phyloP scores from a whole-genome alignment of 345 rosid genomes.

The Diplotaxis tenuifolia region DNA sequence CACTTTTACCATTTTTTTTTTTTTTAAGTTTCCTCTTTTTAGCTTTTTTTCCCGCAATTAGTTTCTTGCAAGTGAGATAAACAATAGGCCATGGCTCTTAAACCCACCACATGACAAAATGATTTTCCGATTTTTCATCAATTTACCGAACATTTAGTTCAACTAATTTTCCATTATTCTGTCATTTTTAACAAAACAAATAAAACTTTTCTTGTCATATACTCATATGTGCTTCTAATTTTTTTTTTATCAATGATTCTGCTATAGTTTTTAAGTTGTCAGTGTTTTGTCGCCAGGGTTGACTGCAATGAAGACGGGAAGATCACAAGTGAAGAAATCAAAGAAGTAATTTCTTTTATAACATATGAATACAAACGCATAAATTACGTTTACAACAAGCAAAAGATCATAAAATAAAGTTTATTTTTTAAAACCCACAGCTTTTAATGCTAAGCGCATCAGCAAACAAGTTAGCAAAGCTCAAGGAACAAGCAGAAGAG shows the following conservation, averaged over 20 bases:
- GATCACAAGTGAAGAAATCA: conserved; percentile 82
- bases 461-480: conserved; percentile 82
- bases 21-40: background rate
- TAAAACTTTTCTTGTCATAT: background rate
- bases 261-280: background rate
- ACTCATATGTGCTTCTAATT: background rate
- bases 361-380: background rate
- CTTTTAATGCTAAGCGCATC: conserved; percentile 95
- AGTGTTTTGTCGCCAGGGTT: conserved; percentile 59
- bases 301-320: conserved; percentile 90
- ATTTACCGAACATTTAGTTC: background rate
- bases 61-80: conserved; percentile 18
- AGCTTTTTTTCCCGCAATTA: conserved; percentile 17
- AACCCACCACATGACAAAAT: background rate
- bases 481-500: conserved; percentile 91
- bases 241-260: background rate
- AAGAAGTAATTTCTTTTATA: conserved; percentile 46
- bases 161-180: background rate
- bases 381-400: background rate
- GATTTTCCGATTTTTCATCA: background rate
- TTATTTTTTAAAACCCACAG: conserved; percentile 46
- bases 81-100: background rate
- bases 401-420: background rate
- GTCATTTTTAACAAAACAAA: background rate
- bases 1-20: background rate